These are phyloP conservation scores for Omphalea diandra DNA, from an alignment of 441 rosid genomes.

Conservation along the genomic window DNA sequence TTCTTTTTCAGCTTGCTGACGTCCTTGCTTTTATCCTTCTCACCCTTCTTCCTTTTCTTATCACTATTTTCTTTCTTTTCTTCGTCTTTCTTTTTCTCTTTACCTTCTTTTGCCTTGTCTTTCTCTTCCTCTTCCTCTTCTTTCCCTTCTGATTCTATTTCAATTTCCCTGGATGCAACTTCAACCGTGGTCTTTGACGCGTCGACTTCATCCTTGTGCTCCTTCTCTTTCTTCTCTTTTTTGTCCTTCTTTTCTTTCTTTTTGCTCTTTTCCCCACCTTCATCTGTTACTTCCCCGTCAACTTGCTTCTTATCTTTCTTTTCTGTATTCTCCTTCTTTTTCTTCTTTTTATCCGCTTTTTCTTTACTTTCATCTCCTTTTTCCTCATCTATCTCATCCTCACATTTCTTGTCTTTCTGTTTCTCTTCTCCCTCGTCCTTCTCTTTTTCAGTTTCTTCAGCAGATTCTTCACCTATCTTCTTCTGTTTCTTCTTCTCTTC, in stretches of 20 bases:
- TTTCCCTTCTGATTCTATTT: constrained; percentile 22
- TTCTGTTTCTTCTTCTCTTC: constrained; percentile 26
- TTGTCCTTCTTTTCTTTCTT: constrained; percentile 12
- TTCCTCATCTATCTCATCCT: constrained; percentile 15
- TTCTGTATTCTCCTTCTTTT: constrained; percentile 24
- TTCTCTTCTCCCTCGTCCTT: not conserved
- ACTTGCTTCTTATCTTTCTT: constrained; percentile 15
- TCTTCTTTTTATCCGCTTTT: constrained; percentile 15
- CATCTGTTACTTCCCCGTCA: not conserved
- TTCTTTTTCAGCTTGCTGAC: constrained; percentile 46
- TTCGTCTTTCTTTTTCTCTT: constrained; percentile 12
- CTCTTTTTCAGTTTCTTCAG: constrained; percentile 13
- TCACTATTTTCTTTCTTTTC: constrained; percentile 16
- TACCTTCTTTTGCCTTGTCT: constrained; percentile 4
- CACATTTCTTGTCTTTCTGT: no score
- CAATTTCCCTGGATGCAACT: constrained; percentile 31
- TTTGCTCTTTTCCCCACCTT: constrained; percentile 1
- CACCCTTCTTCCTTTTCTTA: constrained; percentile 37
- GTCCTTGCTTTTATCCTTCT: constrained; percentile 40
- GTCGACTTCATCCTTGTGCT: constrained; percentile 28
- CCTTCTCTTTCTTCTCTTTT: not conserved
- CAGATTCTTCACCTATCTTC: constrained; percentile 11
- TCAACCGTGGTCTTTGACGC: constrained; percentile 23
- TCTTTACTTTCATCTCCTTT: constrained; percentile 11
- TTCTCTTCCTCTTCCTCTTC: constrained; percentile 20